Percentiles rank a stretch among this genome's conserved stretches.
Conservation (phyloP, 768 basidiomycete species). For the Mycena sanguinolenta region DNA sequence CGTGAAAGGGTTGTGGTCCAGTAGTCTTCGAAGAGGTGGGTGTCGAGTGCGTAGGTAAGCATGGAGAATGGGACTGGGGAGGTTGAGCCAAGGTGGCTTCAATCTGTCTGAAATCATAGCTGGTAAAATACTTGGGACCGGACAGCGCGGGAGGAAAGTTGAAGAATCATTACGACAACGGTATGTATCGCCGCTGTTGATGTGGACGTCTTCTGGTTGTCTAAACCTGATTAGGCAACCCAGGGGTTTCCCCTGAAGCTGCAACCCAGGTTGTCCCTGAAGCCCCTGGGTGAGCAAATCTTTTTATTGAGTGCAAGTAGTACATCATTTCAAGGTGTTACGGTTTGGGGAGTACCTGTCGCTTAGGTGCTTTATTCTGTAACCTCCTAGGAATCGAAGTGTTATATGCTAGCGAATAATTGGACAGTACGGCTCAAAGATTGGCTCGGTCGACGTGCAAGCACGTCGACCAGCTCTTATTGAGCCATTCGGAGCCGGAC, state of each 20-base stretch:
- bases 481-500: too few relatives aligned
- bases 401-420: too few relatives aligned
- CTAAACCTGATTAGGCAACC: not conserved
- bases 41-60: conserved; percentile 5
- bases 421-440: too few relatives aligned
- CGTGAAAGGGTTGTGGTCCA: conserved; percentile 3
- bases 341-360: too few relatives aligned
- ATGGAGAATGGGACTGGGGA: conserved; percentile 2
- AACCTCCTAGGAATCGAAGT: too few relatives aligned
- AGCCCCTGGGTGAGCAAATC: conserved; percentile 6
- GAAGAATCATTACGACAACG: conserved; percentile 4
- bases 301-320: not conserved
- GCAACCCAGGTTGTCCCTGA: conserved; percentile 2
- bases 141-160: conserved; percentile 3
- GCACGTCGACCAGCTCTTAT: too few relatives aligned
- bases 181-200: conserved; percentile 3
- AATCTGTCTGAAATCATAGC: conserved; percentile 1
- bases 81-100: conserved; percentile 2
- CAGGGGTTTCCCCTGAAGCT: not conserved
- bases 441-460: too few relatives aligned
- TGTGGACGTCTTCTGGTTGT: not conserved
- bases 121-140: not conserved
- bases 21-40: not conserved
- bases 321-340: conserved; percentile 1
- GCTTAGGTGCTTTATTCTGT: too few relatives aligned